Base-by-base conservation (phyloP, 768 basidiomycete genomes). In the Mycena filopes region DNA sequence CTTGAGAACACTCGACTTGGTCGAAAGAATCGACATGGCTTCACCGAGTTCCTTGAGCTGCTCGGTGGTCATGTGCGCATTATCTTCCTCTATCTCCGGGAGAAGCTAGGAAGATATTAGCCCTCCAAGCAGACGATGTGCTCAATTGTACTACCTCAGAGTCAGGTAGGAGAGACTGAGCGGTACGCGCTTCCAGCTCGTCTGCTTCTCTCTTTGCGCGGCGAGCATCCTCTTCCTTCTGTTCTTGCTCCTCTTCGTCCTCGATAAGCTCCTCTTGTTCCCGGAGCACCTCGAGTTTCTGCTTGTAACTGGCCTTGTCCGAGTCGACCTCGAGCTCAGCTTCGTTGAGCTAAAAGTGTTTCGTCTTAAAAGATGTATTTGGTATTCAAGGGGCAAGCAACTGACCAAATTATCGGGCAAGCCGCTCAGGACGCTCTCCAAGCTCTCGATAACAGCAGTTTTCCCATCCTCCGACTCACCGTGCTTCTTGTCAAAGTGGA, bases 231-330 rank as follows among this genome's bases (percentile, higher is more conserved):
- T 95, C 93, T 76, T 95, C 94, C 80, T 96, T 92, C 78, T 96
- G 91, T 67, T 99, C 98, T 78, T 99, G 98, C 76, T 98, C 98
- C 68, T 96, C 89, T 79, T 99, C 98, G 76, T 99, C 98, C 75
- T 99, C 96, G 75, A 99, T 99, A 66, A 99, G 94, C 77, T 99
- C 98, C 75, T 99, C 94, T 78, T 99, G 98, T 72, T 99, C 94
- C 72, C 98, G 95, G 75, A 99, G 81, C 26, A 99, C 97, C 67
- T 99, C 98, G 59, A 99, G 87, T 79, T 97, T 98, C 83, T 99
- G 94, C 83, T 98, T 97, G 86, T 98, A 98, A 72, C 90, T 94
- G 23, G 95, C 95, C 54, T 91, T 91, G 42, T 97, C 96, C 25
- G 91, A 93, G 70, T 96, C 94, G 25, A 99, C 97, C 77, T 96